Conservation (phyloP, 2,329 filamentous ascomycete species). For the Talaromyces sp. region DNA sequence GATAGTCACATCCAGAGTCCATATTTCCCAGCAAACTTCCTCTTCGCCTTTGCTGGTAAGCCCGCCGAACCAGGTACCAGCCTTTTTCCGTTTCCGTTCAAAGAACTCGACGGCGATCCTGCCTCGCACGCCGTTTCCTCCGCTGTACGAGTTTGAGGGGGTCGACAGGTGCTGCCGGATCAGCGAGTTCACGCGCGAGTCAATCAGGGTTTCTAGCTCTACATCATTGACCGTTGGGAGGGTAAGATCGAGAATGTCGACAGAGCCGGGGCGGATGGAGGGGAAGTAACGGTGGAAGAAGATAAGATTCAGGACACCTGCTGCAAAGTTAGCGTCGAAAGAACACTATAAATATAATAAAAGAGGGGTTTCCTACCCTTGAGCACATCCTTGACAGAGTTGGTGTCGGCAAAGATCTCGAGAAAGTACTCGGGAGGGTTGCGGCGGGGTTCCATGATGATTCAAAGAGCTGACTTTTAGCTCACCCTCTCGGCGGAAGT, state of each 20-base stretch:
- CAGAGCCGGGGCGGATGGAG: constrained; percentile 72
- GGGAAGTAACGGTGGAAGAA: constrained; percentile 99
- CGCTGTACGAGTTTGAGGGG: constrained; percentile 49
- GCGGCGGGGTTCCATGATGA: constrained; percentile 57
- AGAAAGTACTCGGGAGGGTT: constrained; percentile 83
- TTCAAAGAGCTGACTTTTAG: neutral
- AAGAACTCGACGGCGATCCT: constrained; percentile 89
- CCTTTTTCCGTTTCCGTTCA: constrained; percentile 81
- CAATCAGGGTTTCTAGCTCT: constrained; percentile 89
- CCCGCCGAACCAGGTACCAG: constrained; percentile 62
- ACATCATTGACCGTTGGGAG: constrained; percentile 85
- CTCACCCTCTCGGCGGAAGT: neutral
- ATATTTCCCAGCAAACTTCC: constrained; percentile 94
- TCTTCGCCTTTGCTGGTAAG: constrained; percentile 66
- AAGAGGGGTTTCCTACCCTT: constrained; percentile 59
- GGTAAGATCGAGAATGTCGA: constrained; percentile 85
- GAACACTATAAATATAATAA: neutral
- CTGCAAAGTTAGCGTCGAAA: neutral
- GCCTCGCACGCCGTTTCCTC: constrained; percentile 60
- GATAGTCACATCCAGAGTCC: constrained; percentile 91
- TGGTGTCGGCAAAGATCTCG: constrained; percentile 87
- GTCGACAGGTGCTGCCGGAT: constrained; percentile 68
- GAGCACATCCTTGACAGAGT: constrained; percentile 84
- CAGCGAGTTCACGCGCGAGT: constrained; percentile 75
- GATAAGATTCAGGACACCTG: constrained; percentile 90